These are phyloP conservation scores for Gloeopeniophorella convolvens DNA, from an alignment of 768 basidiomycete genomes.

Conservation along the genomic window DNA sequence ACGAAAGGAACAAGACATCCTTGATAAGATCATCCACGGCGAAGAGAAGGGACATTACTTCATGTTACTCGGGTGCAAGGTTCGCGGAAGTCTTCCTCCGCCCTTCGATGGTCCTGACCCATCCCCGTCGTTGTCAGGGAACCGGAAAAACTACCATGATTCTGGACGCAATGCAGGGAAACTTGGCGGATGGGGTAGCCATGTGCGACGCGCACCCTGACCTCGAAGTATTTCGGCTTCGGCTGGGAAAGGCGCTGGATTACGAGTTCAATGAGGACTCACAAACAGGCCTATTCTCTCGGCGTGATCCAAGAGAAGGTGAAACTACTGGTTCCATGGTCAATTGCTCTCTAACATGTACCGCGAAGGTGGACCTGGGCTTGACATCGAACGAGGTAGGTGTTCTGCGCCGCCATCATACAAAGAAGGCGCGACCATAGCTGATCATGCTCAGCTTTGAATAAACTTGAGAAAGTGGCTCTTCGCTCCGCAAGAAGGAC, in stretches of 20 bases:
- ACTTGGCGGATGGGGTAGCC: constrained; percentile 64
- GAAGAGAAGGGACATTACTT: constrained; percentile 67
- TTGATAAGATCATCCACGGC: constrained; percentile 77
- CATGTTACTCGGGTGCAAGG: constrained; percentile 74
- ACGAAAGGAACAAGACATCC: constrained; percentile 64
- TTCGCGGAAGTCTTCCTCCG: constrained; percentile 24
- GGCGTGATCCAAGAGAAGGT: constrained; percentile 80
- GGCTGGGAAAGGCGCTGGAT: constrained; percentile 80
- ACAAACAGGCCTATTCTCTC: constrained; percentile 72
- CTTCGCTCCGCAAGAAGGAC: constrained; percentile 49
- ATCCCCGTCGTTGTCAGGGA: constrained; percentile 38
- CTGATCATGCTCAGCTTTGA: constrained; percentile 43
- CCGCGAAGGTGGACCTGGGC: constrained; percentile 52
- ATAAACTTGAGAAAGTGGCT: constrained; percentile 83
- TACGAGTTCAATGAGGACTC: constrained; percentile 84
- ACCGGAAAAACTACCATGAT: constrained; percentile 81
- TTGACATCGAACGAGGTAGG: constrained; percentile 77
- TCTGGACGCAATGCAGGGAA: constrained; percentile 70
- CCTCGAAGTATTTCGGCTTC: constrained; percentile 78
- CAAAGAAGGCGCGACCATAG: neutral
- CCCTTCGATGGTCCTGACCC: constrained; percentile 3
- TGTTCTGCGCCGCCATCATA: neutral
- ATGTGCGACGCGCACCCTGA: constrained; percentile 83
- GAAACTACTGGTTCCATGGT: constrained; percentile 9
- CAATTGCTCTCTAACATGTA: constrained; percentile 2